Evolutionary conservation across 2,329 filamentous ascomycete species (phyloP), one percentile per base, ranked within the genome.

Genomic region (Trichoderma polysporum): DNA sequence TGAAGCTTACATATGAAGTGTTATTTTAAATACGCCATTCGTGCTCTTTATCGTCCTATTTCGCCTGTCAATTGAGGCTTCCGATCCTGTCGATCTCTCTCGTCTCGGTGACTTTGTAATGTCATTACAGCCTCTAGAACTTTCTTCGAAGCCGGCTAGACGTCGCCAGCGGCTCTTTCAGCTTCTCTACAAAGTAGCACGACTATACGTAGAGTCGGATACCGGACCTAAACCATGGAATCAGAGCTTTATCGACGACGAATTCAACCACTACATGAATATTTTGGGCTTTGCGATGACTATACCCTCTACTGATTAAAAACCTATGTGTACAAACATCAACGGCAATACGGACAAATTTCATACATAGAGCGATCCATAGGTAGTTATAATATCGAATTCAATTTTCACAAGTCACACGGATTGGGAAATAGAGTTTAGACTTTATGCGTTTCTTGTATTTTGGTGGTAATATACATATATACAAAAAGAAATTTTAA

Each of bases 41-140:
- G 54, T 58, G 37, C 54, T 35, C 37, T 58, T 33, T n/a, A 47
- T 59, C 5, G 54, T 58, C 3, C 56, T 59, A 15, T 59, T 59
- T 31, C 56, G 27, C 27, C 56, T n/a, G 17, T 59, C 37, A 17
- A 59, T 59, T 7, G 56, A 47, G 37, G 12, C 27, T 19, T 59
- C 25, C 22, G 27, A 59, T 15, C 25, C 17, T 19, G 15, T 45
- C 27, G 56, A 59, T 47, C 37, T 59, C 39, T 27, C 56, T 31
- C 37, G 10, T 9, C 56, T 58, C 29, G 19, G 12, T n/a, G 25
- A 58, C 5, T 58, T 58, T 10, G 54, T 41, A 25, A 58, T 15
- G 10, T 41, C 54, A 5, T 19, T 58, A 17, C 22, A 41, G 12
- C 12, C 54, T 12, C 22, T 58, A n/a, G 35, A 58, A 37, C 29